These are phyloP conservation scores for Camelina neglecta DNA, from an alignment of 345 rosid species.

Conservation along the genomic window DNA sequence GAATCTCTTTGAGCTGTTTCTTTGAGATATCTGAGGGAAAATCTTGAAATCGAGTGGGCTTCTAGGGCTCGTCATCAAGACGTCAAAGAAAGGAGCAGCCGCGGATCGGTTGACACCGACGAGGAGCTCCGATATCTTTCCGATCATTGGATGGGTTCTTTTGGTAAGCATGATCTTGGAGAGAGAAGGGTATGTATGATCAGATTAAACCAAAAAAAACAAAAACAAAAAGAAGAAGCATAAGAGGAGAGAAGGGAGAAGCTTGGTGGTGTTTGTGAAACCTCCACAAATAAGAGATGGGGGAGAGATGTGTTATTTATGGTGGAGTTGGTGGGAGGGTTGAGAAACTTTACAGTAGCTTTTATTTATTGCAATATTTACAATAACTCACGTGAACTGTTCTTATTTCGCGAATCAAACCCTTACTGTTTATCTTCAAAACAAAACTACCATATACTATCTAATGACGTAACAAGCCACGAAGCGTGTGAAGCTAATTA, in stretches of 20 bases:
- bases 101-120: conserved; percentile 57
- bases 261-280: conserved; percentile 40
- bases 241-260: conserved; percentile 19
- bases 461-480: conserved; percentile 30
- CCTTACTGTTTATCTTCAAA: conserved; percentile 20
- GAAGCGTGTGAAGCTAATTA: conserved; percentile 34
- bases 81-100: conserved; percentile 45
- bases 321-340: conserved; percentile 55
- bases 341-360: conserved; percentile 33
- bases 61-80: conserved; percentile 60
- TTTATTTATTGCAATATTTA: conserved; percentile 29
- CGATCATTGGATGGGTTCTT: conserved; percentile 75
- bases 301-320: conserved; percentile 48
- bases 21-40: conserved; percentile 56
- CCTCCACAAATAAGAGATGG: conserved; percentile 41
- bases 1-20: conserved; percentile 56
- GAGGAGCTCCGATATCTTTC: conserved; percentile 67
- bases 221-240: conserved; percentile 10
- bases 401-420: conserved; percentile 28
- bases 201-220: neutral
- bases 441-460: conserved; percentile 7
- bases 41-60: conserved; percentile 69
- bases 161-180: conserved; percentile 57
- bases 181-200: neutral
- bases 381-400: conserved; percentile 20